phyloP scores from a whole-genome alignment of 306 rosid species.

The Oxytropis ochrocephala region DNA sequence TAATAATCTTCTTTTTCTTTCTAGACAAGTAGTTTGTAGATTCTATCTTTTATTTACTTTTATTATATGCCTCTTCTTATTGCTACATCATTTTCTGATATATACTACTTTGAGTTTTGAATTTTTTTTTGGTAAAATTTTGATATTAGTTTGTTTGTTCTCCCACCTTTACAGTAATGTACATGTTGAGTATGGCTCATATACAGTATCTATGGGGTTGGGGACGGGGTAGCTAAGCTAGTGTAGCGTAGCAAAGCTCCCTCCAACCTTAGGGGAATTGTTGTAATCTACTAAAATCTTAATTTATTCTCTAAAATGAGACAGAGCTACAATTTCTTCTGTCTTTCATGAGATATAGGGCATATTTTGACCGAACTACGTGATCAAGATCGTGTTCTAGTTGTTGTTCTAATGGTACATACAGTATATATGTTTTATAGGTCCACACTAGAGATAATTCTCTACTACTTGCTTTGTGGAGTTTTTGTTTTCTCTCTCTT shows the following conservation, averaged over 20 bases:
- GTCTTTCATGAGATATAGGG: no score
- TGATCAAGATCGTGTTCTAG: no score
- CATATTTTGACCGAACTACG: no score
- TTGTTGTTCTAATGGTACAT: no score
- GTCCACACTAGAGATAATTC: conserved; percentile 34
- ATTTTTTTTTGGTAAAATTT: conserved; percentile 24
- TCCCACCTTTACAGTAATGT: conserved; percentile 26
- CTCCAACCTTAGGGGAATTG: no score
- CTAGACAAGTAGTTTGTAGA: conserved; percentile 42
- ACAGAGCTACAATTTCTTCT: no score
- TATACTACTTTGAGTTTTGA: conserved; percentile 26
- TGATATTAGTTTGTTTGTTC: conserved; percentile 16
- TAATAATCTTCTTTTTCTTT: conserved; percentile 17
- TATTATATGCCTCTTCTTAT: background rate
- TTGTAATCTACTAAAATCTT: no score
- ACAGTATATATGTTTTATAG: conserved; percentile 8
- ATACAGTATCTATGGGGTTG: no score
- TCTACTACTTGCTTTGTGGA: conserved; percentile 37
- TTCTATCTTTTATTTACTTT: conserved; percentile 32
- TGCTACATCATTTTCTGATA: background rate
- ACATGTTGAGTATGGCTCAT: no score
- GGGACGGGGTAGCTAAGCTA: no score
- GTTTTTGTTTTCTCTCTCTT: conserved; percentile 21
- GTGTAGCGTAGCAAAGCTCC: no score
- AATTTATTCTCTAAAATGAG: no score